A percentile compares a stretch with the other conserved stretches of the same genome.
phyloP scores from a whole-genome alignment of 2,329 filamentous ascomycete genomes.

The Dactylonectria macrodidyma region DNA sequence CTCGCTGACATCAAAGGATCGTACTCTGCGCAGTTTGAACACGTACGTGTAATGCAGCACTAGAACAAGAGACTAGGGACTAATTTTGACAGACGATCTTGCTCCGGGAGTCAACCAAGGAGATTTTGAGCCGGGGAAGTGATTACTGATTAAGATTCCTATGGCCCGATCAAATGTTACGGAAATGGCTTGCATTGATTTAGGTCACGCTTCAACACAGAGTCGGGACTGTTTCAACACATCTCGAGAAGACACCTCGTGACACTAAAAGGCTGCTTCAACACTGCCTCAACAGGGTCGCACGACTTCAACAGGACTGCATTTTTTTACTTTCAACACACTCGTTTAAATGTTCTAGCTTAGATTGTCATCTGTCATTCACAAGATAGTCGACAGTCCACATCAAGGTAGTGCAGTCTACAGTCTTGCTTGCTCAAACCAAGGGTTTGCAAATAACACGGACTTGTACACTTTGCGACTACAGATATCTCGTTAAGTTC shows the following conservation, averaged over 20 bases:
- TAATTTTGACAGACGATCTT: constrained; percentile 60
- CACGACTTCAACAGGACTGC: constrained; percentile 34
- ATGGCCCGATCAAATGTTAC: not conserved
- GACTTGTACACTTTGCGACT: no score
- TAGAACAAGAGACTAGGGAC: rapidly evolving
- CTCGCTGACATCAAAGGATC: constrained; percentile 72
- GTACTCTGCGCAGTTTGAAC: constrained; percentile 76
- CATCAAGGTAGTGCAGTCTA: no score
- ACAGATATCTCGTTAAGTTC: no score
- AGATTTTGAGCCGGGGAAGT: constrained; percentile 66
- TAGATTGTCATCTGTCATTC: no score
- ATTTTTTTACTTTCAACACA: constrained; percentile 30
- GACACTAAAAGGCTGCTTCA: constrained; percentile 16
- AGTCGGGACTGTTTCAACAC: no score
- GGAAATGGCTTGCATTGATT: not conserved
- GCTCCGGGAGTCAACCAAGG: constrained; percentile 61
- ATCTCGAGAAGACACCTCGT: not conserved
- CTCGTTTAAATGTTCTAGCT: constrained; percentile 22
- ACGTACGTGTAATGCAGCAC: constrained; percentile 49
- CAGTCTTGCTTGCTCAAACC: no score
- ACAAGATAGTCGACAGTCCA: no score
- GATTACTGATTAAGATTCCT: constrained; percentile 59
- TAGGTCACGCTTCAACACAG: constrained; percentile 27
- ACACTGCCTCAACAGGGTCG: constrained; percentile 26
- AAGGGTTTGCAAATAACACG: no score